Conservation (phyloP, 1,284 basidiomycete species). For the Trametes sp. region DNA sequence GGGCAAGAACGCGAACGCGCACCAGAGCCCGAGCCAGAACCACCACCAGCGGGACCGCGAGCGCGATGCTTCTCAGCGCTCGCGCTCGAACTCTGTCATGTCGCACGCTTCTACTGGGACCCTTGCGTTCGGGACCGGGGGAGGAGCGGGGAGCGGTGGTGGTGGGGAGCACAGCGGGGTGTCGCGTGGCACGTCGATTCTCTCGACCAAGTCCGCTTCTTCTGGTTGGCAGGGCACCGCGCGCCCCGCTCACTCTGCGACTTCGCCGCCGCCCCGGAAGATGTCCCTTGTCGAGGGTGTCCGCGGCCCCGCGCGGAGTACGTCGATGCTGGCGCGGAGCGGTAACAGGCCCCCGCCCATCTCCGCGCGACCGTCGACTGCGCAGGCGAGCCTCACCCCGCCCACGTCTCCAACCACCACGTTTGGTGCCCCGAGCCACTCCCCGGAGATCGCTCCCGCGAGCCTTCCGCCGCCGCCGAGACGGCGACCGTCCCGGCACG, state of each 20-base stretch:
- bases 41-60: conserved; percentile 8
- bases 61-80: conserved; percentile 18
- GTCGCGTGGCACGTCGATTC: conserved; percentile 22
- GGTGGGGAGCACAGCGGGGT: background rate
- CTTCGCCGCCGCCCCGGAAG: conserved; percentile 17
- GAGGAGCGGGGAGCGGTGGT: background rate
- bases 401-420: conserved; percentile 32
- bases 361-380: conserved; percentile 40
- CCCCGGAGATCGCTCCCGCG: conserved; percentile 30
- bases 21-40: background rate
- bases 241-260: conserved; percentile 6
- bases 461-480: conserved; percentile 50
- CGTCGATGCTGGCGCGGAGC: conserved; percentile 29
- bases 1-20: conserved; percentile 17
- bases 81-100: conserved; percentile 34
- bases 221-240: conserved; percentile 13
- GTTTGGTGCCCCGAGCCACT: conserved; percentile 29
- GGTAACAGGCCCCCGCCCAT: conserved; percentile 23
- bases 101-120: conserved; percentile 37
- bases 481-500: conserved; percentile 33
- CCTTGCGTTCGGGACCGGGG: conserved; percentile 33
- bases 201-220: conserved; percentile 18
- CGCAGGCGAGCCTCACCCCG: conserved; percentile 35
- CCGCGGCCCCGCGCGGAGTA: conserved; percentile 30
- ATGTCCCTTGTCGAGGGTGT: conserved; percentile 11